Base-by-base conservation (phyloP, 768 basidiomycete species). In the Mycena leptocephala region DNA sequence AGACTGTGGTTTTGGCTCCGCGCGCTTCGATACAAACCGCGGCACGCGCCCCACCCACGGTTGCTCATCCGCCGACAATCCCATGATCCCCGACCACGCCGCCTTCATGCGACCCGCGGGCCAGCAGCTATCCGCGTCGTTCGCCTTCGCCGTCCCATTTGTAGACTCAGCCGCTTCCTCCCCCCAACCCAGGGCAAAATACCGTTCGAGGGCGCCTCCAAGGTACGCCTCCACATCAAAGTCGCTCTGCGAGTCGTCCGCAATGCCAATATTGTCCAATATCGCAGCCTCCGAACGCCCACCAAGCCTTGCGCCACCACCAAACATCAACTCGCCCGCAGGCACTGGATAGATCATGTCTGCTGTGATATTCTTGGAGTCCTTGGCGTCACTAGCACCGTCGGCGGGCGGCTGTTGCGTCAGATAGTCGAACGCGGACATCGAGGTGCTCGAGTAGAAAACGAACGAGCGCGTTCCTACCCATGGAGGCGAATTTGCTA, bases 31-130 rank as follows among this genome's bases (percentile, higher is more conserved):
- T 13, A 94, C 82, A 28, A 77, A 83, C 24, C 76, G 76, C 1
- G 93, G 93, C 58, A 95, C 83, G 14, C 92, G 86, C 18, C 94
- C 94, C 43, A 95, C 92, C 94, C 94, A 95, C 5, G 94, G 94
- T 80, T 86, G 82, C 53, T 85, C 83, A 76, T 95, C 94, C 16
- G 88, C 88, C 0, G 94, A 95, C 4, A 91, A 75, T 2, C 90
- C 93, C 55, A 95, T 76, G 6, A 94, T 87, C 3, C 94, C 94
- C 59, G 90, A 90, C 94, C 94, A 95, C 3, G 87, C 79, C 7
- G 89, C 87, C 79, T 90, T 92, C 58, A 93, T 86, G 55, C 89
- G 84, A 1, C 89, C 91, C 26, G 83, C 79, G 2, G 80, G 84
- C 88, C 89, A 89, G n/a, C n/a, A n/a, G n/a, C n/a, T n/a, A n/a